phyloP scores from a whole-genome alignment of 2,329 filamentous ascomycete species.

The Ceratocystis destructans region DNA sequence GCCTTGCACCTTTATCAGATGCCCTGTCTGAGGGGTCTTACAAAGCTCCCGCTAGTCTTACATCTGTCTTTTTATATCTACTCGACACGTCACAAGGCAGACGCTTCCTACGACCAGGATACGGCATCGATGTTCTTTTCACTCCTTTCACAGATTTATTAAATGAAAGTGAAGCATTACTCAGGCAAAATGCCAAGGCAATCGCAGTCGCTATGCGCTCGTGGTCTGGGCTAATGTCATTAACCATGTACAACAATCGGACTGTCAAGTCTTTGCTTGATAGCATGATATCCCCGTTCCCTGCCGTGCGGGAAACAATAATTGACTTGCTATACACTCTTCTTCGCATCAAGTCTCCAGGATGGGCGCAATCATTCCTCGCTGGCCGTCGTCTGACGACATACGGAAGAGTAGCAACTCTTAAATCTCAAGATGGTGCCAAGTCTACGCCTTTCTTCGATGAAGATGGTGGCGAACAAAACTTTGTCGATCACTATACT shows the following conservation, averaged over 20 bases:
- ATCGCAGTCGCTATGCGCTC: constrained; percentile 82
- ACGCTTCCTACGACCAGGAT: constrained; percentile 71
- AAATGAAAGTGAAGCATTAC: constrained; percentile 41
- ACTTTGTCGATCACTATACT: constrained; percentile 87
- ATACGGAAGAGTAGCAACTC: constrained; percentile 81
- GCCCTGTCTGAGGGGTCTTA: constrained; percentile 83
- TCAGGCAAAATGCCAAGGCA: constrained; percentile 85
- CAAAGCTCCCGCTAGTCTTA: constrained; percentile 79
- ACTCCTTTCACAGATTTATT: constrained; percentile 82
- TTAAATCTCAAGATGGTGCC: constrained; percentile 46
- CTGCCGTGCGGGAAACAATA: constrained; percentile 55
- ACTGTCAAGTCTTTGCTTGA: constrained; percentile 65
- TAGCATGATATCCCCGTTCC: constrained; percentile 46
- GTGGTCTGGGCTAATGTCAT: constrained; percentile 80
- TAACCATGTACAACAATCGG: constrained; percentile 78
- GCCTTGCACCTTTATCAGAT: constrained; percentile 77
- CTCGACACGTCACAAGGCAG: constrained; percentile 72
- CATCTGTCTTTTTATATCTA: constrained; percentile 76
- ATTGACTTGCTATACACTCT: constrained; percentile 72
- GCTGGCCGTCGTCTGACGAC: constrained; percentile 87
- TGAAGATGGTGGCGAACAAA: constrained; percentile 61
- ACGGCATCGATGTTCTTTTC: constrained; percentile 79
- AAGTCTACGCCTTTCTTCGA: constrained; percentile 40
- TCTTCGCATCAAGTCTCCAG: constrained; percentile 78
- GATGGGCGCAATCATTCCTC: constrained; percentile 91